Evolutionary conservation across 2,329 filamentous ascomycete genomes (phyloP), one percentile per base, ranked within the genome.

Genomic region (Thermomyces lanuginosus): DNA sequence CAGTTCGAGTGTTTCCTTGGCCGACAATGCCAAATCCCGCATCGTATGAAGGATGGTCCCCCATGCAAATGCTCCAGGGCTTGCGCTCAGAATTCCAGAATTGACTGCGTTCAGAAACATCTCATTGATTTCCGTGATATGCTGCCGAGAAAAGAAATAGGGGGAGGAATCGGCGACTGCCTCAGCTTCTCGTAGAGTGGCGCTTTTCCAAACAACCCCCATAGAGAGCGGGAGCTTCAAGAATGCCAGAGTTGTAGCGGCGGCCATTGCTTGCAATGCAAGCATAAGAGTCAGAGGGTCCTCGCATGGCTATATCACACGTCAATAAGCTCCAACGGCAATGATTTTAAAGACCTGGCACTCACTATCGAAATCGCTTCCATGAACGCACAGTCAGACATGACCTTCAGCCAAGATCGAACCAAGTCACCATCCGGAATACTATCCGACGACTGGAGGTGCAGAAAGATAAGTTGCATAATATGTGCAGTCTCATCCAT

Each of bases 61-160:
- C 84, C 84, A 95, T 3, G 78, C 70, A 38, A 91, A 78, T 11
- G 81, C 66, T 10, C 79, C 71, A 1, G 81, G 80, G 29, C 69
- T 72, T 11, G 78, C 77, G 18, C 69, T 69, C 19, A 62, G 58
- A n/a, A 69, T 60, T 9, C 64, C 64, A 11, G 54, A 45, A 15
- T 61, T 61, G 8, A 70, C 65, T 5, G 72, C 69, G 29, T 61
- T 58, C 13, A 75, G 53, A 17, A 92, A 62, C n/a, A 76, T 66
- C 27, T 67, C 66, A 39, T 86, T 81, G 8, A 92, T 66, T 28
- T 73, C 66, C 25, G 69, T 65, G n/a, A 92, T 61, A 11, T 77
- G 69, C 5, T 71, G 64, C 2, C 72, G 66, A 26, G 78, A 74
- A 10, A 76, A 61, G 24, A 91, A 59, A 44, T 82, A 92, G 0